Percentiles rank a stretch among this genome's conserved stretches.
phyloP scores from a whole-genome alignment of 2,329 filamentous ascomycete species.

The Aspergillus sp. region DNA sequence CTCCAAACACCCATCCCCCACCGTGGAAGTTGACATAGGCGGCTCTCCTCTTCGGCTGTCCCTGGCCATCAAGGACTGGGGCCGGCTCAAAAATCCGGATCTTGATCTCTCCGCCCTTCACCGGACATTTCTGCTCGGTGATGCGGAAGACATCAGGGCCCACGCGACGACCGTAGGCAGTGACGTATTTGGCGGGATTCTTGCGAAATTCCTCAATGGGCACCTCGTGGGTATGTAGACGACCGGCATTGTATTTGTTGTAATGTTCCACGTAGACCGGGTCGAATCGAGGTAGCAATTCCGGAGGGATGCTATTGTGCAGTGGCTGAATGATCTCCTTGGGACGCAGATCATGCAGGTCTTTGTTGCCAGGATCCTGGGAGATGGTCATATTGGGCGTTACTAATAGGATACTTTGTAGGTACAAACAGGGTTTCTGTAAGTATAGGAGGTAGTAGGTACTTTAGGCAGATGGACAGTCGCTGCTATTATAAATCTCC shows the following conservation, averaged over 20 bases:
- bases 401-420: not conserved
- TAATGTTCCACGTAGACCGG: constrained; percentile 43
- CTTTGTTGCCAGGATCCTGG: constrained; percentile 12
- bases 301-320: constrained; percentile 41
- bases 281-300: constrained; percentile 40
- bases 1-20: constrained; percentile 46
- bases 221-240: constrained; percentile 43
- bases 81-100: constrained; percentile 42
- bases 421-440: not conserved
- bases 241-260: constrained; percentile 43
- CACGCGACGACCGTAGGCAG: constrained; percentile 37
- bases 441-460: not conserved
- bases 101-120: constrained; percentile 39
- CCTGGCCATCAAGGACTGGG: constrained; percentile 22
- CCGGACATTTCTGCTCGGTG: constrained; percentile 40
- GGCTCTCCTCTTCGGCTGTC: constrained; percentile 30
- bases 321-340: constrained; percentile 33
- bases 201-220: constrained; percentile 40
- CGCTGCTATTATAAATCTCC: too few relatives aligned
- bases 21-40: constrained; percentile 45
- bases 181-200: constrained; percentile 39
- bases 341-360: constrained; percentile 26
- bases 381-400: not conserved
- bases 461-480: not conserved
- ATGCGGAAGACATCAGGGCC: constrained; percentile 39